Percentiles rank a stretch among this genome's conserved stretches.
These are phyloP conservation scores for Phalaenopsis equestris DNA, from an alignment of 106 monocot genomes.

Conservation along the genomic window DNA sequence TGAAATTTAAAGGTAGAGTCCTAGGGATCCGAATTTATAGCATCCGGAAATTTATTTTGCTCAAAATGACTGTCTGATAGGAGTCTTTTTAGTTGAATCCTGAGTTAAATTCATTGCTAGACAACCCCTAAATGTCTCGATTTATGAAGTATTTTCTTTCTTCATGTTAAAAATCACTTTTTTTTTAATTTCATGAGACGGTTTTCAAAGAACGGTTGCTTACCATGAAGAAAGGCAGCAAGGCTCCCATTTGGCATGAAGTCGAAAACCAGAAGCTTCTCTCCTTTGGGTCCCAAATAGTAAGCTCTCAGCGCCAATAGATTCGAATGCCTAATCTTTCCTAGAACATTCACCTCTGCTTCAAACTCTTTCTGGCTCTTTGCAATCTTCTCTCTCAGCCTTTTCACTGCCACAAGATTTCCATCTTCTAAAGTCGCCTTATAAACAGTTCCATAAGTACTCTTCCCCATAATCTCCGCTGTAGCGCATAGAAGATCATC, in stretches of 20 bases:
- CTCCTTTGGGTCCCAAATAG: conserved; percentile 89
- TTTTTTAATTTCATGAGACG: too few relatives aligned
- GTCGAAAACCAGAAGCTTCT: conserved; percentile 90
- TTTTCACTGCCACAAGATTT: conserved; percentile 75
- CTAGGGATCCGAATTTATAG: too few relatives aligned
- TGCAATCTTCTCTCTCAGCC: conserved; percentile 81
- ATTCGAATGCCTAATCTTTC: conserved; percentile 66
- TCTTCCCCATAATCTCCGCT: conserved; percentile 97
- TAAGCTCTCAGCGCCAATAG: conserved; percentile 61
- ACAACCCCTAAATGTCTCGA: too few relatives aligned
- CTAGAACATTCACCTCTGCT: conserved; percentile 50
- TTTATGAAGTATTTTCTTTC: too few relatives aligned
- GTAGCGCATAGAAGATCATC: conserved; percentile 89
- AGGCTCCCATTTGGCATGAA: conserved; percentile 87
- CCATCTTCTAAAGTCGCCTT: conserved; percentile 85
- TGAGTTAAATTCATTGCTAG: too few relatives aligned
- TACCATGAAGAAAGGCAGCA: conserved; percentile 72
- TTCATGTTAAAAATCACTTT: too few relatives aligned
- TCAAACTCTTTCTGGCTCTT: conserved; percentile 78
- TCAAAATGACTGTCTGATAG: too few relatives aligned
- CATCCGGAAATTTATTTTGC: too few relatives aligned
- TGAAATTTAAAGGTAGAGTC: too few relatives aligned
- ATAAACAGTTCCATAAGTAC: conserved; percentile 92
- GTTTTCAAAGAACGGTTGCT: not conserved
- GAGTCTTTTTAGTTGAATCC: too few relatives aligned